phyloP scores from a whole-genome alignment of 139 green algal species.

The Chlamydomonas schloesseri region DNA sequence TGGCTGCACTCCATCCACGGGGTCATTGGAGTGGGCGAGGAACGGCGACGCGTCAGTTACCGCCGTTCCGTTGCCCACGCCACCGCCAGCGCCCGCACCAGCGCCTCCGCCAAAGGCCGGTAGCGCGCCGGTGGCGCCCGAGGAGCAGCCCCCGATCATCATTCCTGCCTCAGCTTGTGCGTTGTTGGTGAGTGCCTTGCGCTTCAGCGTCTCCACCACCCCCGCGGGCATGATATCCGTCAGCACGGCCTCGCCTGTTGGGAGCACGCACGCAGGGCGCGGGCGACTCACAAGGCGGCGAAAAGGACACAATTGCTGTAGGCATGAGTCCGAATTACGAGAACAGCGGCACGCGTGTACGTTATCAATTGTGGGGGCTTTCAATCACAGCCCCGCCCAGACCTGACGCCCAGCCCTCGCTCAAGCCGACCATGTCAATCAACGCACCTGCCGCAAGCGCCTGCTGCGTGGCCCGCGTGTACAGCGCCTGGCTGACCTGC shows the following conservation, averaged over 20 bases:
- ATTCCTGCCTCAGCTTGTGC: not conserved
- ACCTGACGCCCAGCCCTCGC: too few relatives aligned
- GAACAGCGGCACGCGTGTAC: too few relatives aligned
- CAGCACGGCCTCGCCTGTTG: not conserved
- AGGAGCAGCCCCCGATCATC: not conserved
- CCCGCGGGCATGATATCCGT: constrained; percentile 3
- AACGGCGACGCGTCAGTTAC: not conserved
- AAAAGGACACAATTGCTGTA: too few relatives aligned
- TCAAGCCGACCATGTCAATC: too few relatives aligned
- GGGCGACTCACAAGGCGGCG: too few relatives aligned
- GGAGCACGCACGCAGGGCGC: too few relatives aligned
- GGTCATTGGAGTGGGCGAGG: not conserved
- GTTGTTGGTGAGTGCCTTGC: not conserved
- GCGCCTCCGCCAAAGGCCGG: not conserved
- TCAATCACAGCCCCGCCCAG: too few relatives aligned
- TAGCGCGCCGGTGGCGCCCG: not conserved
- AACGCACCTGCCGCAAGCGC: constrained; percentile 20
- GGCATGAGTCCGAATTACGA: too few relatives aligned
- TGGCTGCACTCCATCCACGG: not conserved
- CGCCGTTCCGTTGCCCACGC: not conserved
- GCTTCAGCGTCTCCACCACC: constrained; percentile 12
- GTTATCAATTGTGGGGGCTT: too few relatives aligned
- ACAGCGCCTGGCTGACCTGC: constrained; percentile 18
- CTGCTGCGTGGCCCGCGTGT: constrained; percentile 5
- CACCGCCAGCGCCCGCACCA: not conserved